Base-by-base conservation (phyloP, 164 flowering plant genomes). In the Aristolochia fimbriata region DNA sequence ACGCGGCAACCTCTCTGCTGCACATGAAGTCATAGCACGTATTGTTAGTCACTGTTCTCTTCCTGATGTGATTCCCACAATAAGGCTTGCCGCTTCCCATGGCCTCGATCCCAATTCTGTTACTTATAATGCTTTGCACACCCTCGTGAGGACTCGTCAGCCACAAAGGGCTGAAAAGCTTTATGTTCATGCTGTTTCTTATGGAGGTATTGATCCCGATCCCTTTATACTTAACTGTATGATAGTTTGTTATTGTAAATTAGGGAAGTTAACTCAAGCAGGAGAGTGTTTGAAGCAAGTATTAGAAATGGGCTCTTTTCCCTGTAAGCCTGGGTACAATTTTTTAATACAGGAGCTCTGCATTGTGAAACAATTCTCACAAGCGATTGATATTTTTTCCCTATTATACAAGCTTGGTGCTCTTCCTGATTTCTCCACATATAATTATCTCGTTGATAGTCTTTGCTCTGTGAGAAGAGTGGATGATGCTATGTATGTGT, bases 181-280 rank as follows among this genome's bases (percentile, higher is more conserved):
- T 37, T 82, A 69, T 55, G 1, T n/a, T 37, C 56, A 67, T 25
- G 16, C 19, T 31, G 11, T 77, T 19, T 31, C 66, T 15, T 54
- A 69, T 7, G 70, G 62, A 72, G 80, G 80, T 67, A 64, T 68
- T 19, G 68, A 60, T 51, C 70, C 76, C 1, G 69, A 68, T 27
- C 51, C 70, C 0, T 49, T 52, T 5, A 53, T 79, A 49, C 55
- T 79, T 65, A 74, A 77, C 68, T 73, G 79, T 50, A 78, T 86
- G 83, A 60, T 78, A 45, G 59, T 77, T 54, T 83, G 81, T 66
- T 77, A 66, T 33, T 72, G 78, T 68, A 75, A 63, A 17, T 67
- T 82, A 51, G 78, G 87, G 31, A 75, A 74, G 50, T 62, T 83
- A 24, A 71, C 72, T 0, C 80, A 80, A 47, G 85, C 85, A 0